Conservation (phyloP, 2,329 filamentous ascomycete species). For the Penicillium sp. region DNA sequence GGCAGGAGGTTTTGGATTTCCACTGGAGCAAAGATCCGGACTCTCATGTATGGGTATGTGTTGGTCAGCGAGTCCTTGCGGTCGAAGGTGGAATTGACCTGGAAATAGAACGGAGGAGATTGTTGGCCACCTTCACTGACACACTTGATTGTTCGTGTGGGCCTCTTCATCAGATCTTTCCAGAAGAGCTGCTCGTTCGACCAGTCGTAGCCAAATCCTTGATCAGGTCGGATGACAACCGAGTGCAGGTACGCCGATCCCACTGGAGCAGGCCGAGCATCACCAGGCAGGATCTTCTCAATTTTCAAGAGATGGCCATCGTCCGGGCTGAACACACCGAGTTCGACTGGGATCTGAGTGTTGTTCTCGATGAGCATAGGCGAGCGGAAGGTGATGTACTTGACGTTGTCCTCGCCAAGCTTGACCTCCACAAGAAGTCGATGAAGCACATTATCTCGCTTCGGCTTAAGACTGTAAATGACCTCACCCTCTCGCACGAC, state of each 20-base stretch:
- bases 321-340: conserved; percentile 86
- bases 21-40: conserved; percentile 89
- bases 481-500: conserved; percentile 94
- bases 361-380: conserved; percentile 93
- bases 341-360: conserved; percentile 92
- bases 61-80: conserved; percentile 80
- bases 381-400: conserved; percentile 94
- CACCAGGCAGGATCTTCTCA: conserved; percentile 93
- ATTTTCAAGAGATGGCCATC: conserved; percentile 94
- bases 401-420: conserved; percentile 92
- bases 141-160: conserved; percentile 86
- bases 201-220: conserved; percentile 96
- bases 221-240: conserved; percentile 85
- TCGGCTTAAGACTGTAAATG: conserved; percentile 85
- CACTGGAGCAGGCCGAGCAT: conserved; percentile 86
- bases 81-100: conserved; percentile 86
- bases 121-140: conserved; percentile 81
- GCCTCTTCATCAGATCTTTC: conserved; percentile 84
- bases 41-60: conserved; percentile 92
- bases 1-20: conserved; percentile 94
- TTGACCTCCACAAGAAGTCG: conserved; percentile 90
- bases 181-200: conserved; percentile 88
- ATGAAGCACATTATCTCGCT: conserved; percentile 83
- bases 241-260: conserved; percentile 91
- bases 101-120: conserved; percentile 89